These are phyloP conservation scores for Sphenostylis stenocarpa DNA, from an alignment of 306 rosid species.

Conservation along the genomic window DNA sequence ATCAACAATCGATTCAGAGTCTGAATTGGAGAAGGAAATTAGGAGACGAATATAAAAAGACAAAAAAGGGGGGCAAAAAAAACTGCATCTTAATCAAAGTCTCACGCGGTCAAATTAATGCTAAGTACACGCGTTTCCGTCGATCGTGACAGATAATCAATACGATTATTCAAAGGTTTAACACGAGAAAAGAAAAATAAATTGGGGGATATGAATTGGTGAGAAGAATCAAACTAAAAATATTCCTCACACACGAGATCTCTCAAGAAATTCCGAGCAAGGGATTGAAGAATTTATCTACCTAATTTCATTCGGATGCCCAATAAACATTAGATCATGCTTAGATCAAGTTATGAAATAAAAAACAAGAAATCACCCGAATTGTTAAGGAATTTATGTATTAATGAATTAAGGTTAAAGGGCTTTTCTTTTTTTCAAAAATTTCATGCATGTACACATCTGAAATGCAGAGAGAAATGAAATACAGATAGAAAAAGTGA, in stretches of 20 bases:
- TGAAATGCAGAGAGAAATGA: neutral
- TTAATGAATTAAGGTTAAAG: neutral
- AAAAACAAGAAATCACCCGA: neutral
- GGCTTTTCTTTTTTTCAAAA: no score
- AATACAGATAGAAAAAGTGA: neutral
- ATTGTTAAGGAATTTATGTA: neutral
- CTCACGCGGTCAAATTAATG: neutral
- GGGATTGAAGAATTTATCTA: neutral
- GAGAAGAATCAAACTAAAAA: conserved; percentile 10
- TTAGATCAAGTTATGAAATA: neutral
- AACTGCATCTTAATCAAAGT: neutral
- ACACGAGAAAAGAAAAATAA: neutral
- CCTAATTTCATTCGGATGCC: neutral
- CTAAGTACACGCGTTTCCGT: neutral
- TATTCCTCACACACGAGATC: neutral
- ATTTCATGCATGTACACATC: neutral
- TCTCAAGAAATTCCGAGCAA: neutral
- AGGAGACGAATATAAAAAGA: neutral
- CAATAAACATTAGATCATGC: neutral
- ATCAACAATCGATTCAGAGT: neutral
- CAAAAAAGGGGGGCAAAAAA: neutral
- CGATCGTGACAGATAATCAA: conserved; percentile 14
- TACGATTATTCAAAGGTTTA: neutral
- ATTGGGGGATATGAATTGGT: neutral
- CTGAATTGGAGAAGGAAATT: neutral